phyloP scores from a whole-genome alignment of 225 moss, liverwort and hornwort genomes.

The Polytrichum commune region DNA sequence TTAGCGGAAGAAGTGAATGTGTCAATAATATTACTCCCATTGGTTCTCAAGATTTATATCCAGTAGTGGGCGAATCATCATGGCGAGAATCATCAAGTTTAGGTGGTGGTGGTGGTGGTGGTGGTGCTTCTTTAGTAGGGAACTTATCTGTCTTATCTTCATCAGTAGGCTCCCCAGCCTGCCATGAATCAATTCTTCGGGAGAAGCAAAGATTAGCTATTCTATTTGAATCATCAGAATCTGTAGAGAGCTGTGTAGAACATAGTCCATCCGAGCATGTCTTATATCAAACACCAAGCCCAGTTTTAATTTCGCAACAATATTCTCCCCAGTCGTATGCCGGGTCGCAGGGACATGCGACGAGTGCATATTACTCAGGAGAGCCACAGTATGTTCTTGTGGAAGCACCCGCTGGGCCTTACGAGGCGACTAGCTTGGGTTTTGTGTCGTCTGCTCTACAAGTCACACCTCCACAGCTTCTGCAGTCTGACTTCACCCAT shows the following conservation, averaged over 20 bases:
- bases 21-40: background rate
- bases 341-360: slow-evolving; percentile 2
- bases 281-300: background rate
- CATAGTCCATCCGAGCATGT: background rate
- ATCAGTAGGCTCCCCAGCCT: background rate
- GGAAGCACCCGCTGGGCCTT: background rate
- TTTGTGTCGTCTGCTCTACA: background rate
- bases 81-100: background rate
- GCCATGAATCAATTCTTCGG: background rate
- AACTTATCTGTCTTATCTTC: background rate
- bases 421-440: background rate
- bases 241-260: background rate
- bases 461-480: background rate
- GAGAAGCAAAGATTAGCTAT: background rate
- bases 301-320: background rate
- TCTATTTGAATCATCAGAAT: background rate
- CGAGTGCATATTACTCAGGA: background rate
- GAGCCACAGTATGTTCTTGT: background rate
- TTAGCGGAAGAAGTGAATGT: background rate
- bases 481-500: background rate
- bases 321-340: background rate
- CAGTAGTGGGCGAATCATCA: slow-evolving; percentile 1
- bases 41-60: background rate
- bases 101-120: background rate
- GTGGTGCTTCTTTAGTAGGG: background rate